These are phyloP conservation scores for Hortiboletus campestris DNA, from an alignment of 768 basidiomycete species.

Conservation along the genomic window DNA sequence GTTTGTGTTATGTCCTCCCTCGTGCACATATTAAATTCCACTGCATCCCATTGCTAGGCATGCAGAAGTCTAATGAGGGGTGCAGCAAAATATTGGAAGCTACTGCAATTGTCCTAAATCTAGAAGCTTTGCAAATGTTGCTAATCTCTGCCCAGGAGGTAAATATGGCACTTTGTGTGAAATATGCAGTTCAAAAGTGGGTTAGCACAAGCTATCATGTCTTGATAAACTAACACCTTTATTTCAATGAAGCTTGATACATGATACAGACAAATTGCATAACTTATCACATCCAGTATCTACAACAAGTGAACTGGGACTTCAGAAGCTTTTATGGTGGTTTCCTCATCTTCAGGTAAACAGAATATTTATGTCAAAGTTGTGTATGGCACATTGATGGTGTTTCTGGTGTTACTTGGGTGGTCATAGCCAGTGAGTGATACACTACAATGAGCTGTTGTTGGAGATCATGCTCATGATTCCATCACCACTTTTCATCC, in stretches of 20 bases:
- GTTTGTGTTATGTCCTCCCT: too few species aligned
- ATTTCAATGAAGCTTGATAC: neutral
- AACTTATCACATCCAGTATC: neutral
- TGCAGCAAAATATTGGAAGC: neutral
- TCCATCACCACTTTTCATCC: too few species aligned
- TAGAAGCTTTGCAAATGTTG: neutral
- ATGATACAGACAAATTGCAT: neutral
- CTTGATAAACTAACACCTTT: neutral
- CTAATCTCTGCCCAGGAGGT: neutral
- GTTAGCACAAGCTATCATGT: neutral
- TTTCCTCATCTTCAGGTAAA: too few species aligned
- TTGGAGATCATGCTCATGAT: too few species aligned
- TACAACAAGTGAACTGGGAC: fast-evolving
- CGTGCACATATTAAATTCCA: too few species aligned
- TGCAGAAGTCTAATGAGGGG: neutral
- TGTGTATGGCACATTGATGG: too few species aligned
- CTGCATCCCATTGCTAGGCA: neutral
- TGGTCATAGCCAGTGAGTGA: too few species aligned
- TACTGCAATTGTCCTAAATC: neutral
- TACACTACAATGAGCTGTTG: too few species aligned
- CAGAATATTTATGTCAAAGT: too few species aligned
- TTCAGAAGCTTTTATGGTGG: neutral
- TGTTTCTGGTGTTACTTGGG: too few species aligned
- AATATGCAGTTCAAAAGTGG: neutral
- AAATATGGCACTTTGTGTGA: slow-evolving; percentile 2